Base-by-base conservation (phyloP, 2,329 filamentous ascomycete genomes). In the Diplodia corticola region DNA sequence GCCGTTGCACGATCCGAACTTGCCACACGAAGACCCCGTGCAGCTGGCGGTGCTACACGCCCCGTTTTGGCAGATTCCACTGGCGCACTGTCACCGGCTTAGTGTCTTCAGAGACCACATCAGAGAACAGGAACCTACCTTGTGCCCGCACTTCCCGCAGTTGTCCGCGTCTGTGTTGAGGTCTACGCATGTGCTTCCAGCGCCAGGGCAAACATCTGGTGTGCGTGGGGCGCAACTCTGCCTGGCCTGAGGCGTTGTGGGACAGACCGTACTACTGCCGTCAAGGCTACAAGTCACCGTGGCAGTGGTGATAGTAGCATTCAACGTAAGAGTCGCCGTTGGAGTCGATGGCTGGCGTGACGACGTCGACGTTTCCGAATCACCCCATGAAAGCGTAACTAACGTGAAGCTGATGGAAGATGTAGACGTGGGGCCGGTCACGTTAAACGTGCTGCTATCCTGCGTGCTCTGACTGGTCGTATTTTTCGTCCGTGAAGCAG, bases 51-150 rank as follows among this genome's bases (percentile, higher is more conserved):
- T 71, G 9, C 70, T 70, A 67, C 76, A 78, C 0, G 76, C 73
- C 17, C 76, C 76, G 65, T 78, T 78, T n/a, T 70, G 69, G 61
- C 76, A 78, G 15, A 64, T 50, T 5, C 70, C 71, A 2, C 51
- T 22, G 2, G 68, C 59, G 65, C 76, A 78, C 5, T 30, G 20
- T 40, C 72, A 10, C 26, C 17, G 1, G n/a, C 3, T 64, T n/a
- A 64, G 28, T 53, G 2, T 53, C 26, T 22, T 75, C 59, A 67
- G n/a, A 17, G 40, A 69, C 64, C 74, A 76, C n/a, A 12, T 67
- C 63, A 12, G 73, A 73, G 60, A 15, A 67, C 13, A 28, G 9
- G 37, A 15, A 53, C 60, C 30, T 55, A 64, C 61, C n/a, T 46
- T 48, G 30, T 49, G n/a, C 5, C 63, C 63, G 20, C 63, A 65